Evolutionary conservation across 306 rosid genomes (phyloP), one percentile per base, ranked within the genome.

Genomic region (Malus fusca): DNA sequence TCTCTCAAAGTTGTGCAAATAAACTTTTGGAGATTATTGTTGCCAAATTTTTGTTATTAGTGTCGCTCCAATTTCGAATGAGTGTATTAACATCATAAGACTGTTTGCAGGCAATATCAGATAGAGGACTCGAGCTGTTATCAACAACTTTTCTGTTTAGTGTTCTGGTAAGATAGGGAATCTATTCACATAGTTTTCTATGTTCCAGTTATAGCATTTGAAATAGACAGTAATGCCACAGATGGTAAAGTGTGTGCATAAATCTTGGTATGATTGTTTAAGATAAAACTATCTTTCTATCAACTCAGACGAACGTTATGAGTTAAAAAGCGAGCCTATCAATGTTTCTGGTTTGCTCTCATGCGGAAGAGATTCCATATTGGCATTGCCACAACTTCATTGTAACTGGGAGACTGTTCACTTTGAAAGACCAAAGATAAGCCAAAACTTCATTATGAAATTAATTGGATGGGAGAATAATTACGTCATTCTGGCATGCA

Each of bases 91-190:
- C 43, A n/a, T 66, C 25, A 23, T 40, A 17, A 70, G 11, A 43
- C 72, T 48, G 23, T 73, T 75, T 80, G 73, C 84, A 88, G 87
- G 87, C 81, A 17, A 83, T 95, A 78, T 78, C 97, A 76, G 92
- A 95, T 44, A 88, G 89, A 86, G 99, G 99, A 71, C 87, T 89
- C 73, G 96, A 90, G 86, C 84, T 96, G 84, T 83, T 92, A 66
- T 90, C 97, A 10, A 81, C 97, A 67, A 96, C 97, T 62, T 88
- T 90, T 75, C 77, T 84, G 84, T 86, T 90, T 82, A 90, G 97
- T 85, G 77, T 86, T 75, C 84, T 90, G 84, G 99, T 95, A 90
- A 69, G 93, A 82, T 80, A 63, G 18, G 43, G 59, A 70, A 37
- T 37, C 74, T 40, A 10, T 87, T 40, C 63, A 21, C 37, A 56